A percentile compares a stretch with the other conserved stretches of the same genome.
Evolutionary conservation across 768 basidiomycete genomes (phyloP).

Genomic region (Coprinellus micaceus): DNA sequence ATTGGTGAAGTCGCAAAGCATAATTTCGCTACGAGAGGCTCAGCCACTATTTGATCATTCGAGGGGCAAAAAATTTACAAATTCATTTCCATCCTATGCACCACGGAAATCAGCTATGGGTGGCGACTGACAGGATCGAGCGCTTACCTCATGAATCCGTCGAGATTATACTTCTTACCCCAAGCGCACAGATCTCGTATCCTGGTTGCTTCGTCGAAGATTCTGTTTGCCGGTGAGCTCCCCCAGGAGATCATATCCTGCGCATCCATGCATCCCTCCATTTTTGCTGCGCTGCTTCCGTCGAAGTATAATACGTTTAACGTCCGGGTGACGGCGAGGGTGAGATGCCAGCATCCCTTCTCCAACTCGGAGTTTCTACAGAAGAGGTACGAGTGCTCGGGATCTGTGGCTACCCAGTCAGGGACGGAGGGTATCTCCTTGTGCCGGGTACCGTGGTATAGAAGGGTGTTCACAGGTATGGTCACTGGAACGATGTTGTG

Average conservation of each 20-base stretch:
- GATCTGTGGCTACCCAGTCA: slow-evolving; percentile 38
- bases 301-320: slow-evolving; percentile 51
- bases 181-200: slow-evolving; percentile 40
- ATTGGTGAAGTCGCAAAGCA: neutral
- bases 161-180: slow-evolving; percentile 37
- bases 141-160: slow-evolving; percentile 43
- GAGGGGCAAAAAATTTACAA: neutral
- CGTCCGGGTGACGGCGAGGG: slow-evolving; percentile 32
- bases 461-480: slow-evolving; percentile 2
- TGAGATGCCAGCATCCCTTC: slow-evolving; percentile 37
- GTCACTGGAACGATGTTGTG: slow-evolving; percentile 9
- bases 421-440: slow-evolving; percentile 19
- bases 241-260: slow-evolving; percentile 50
- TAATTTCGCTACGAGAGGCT: neutral
- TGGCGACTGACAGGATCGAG: neutral
- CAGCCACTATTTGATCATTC: neutral
- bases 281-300: slow-evolving; percentile 45
- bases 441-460: slow-evolving; percentile 6
- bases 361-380: slow-evolving; percentile 21
- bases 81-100: neutral
- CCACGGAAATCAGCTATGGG: neutral
- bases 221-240: slow-evolving; percentile 18
- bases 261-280: slow-evolving; percentile 41
- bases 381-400: slow-evolving; percentile 39
- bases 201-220: slow-evolving; percentile 29